phyloP scores from a whole-genome alignment of 2,329 filamentous ascomycete species.

The Talaromyces funiculosus region DNA sequence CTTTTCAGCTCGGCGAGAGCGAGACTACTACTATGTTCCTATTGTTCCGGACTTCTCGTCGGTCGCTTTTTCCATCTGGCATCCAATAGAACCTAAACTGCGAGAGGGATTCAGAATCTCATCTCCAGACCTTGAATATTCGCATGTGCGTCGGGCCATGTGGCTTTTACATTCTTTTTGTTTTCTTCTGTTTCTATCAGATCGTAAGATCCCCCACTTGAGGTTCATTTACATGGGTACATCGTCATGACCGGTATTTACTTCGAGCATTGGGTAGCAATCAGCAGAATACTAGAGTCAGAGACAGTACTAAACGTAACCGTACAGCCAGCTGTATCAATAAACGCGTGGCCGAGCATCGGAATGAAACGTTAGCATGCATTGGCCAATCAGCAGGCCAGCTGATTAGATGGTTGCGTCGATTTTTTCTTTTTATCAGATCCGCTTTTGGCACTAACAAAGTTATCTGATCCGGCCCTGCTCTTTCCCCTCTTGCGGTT shows the following conservation, averaged over 20 bases:
- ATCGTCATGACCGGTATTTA: neutral
- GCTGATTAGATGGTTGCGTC: slow-evolving; percentile 1
- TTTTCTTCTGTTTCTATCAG: slow-evolving; percentile 4
- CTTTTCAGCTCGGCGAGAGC: neutral
- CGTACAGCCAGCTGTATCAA: neutral
- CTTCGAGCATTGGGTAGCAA: neutral
- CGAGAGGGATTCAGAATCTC: neutral
- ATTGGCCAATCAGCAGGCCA: neutral
- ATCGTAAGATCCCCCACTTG: neutral
- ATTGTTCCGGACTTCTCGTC: neutral
- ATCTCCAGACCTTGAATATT: neutral
- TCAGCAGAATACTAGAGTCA: neutral
- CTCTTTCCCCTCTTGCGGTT: neutral
- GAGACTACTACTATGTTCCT: no score
- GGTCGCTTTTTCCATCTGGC: neutral
- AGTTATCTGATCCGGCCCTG: slow-evolving; percentile 9
- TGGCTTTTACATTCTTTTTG: neutral
- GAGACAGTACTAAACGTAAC: neutral
- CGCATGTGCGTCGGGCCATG: neutral
- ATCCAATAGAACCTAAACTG: neutral
- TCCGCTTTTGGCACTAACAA: neutral
- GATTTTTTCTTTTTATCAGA: neutral
- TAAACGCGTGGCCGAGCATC: neutral
- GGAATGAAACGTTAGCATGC: neutral
- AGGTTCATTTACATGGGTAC: neutral